Base-by-base conservation (phyloP, 345 rosid species). In the Brassica juncea region DNA sequence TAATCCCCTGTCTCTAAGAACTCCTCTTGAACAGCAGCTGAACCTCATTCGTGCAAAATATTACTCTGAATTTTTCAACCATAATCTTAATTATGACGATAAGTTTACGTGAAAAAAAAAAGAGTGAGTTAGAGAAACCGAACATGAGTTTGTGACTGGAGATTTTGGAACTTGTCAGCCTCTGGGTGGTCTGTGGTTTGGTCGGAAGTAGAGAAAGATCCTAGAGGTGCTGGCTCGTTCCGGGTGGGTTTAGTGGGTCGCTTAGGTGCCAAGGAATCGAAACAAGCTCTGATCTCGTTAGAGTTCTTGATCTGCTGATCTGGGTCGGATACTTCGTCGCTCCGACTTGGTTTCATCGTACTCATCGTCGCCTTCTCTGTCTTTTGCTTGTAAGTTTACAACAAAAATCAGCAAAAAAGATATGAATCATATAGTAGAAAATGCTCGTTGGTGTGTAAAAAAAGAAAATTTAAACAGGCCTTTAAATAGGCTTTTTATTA, bases 181-280 rank as follows among this genome's bases (percentile, higher is more conserved):
- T 92, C 91, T 3, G 92, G 95, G 52, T 82, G 83, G 73, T 28
- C 82, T 23, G 66, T 80, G 76, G 31, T 21, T 63, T 27, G 35
- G 23, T 84, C 77, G 0, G 60, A 39, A 31, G 47, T 2, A 69
- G 76, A 62, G 76, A 70, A 66, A 65, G 78, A 68, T 11, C 71
- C 66, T 15, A 44, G 67, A 54, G 57, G 60, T 66, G 75, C 89
- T 0, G 95, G 86, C 72, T 90, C 95, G 78, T 95, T 92, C 5
- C 95, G 82, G 83, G 69, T 87, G 61, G 93, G 97, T 76, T 92
- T 90, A 74, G 81, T 52, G 82, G 95, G 89, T 81, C 95, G 87
- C 79, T 85, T 92, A 5, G 93, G 92, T 57, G 87, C 86, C 34
- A 84, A n/a, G 39, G 91, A 86, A 66, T 90, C 91, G 71, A 92